These are phyloP conservation scores for Talaromyces sp. DNA, from an alignment of 2,329 filamentous ascomycete species.

Conservation along the genomic window DNA sequence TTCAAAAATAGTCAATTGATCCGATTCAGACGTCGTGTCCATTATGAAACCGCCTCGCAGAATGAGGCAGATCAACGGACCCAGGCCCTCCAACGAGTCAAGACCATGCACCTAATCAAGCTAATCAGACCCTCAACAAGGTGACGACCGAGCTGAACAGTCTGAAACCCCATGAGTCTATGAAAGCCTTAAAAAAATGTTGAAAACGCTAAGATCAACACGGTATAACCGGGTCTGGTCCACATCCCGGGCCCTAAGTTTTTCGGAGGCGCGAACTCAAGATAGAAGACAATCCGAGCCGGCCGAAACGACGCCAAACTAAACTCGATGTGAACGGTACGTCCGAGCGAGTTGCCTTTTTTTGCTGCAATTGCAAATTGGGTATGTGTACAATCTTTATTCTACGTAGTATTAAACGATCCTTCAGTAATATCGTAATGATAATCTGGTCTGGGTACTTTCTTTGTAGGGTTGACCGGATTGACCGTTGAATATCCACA, in stretches of 20 bases:
- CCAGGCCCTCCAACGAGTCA: neutral
- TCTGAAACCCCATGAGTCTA: no score
- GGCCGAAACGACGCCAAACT: neutral
- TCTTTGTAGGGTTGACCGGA: neutral
- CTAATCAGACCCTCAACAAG: neutral
- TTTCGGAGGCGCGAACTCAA: conserved; percentile 15
- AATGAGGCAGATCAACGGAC: neutral
- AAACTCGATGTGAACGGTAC: conserved; percentile 13
- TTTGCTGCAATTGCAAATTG: neutral
- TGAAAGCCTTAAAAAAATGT: neutral
- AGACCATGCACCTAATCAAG: neutral
- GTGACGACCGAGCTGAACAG: neutral
- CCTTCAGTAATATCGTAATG: neutral
- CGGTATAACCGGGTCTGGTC: neutral
- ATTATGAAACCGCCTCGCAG: neutral
- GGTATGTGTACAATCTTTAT: neutral
- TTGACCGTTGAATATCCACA: neutral
- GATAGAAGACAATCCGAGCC: conserved; percentile 15
- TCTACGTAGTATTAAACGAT: neutral
- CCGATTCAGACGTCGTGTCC: neutral
- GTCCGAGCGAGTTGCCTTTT: conserved; percentile 1
- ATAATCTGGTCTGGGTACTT: neutral
- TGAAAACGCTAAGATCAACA: conserved; percentile 1
- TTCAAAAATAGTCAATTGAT: conserved; percentile 11
- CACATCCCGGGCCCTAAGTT: neutral